Percentiles rank a stretch among this genome's conserved stretches.
Evolutionary conservation across 2,329 filamentous ascomycete species (phyloP).

Genomic region (Xylaria sp.): DNA sequence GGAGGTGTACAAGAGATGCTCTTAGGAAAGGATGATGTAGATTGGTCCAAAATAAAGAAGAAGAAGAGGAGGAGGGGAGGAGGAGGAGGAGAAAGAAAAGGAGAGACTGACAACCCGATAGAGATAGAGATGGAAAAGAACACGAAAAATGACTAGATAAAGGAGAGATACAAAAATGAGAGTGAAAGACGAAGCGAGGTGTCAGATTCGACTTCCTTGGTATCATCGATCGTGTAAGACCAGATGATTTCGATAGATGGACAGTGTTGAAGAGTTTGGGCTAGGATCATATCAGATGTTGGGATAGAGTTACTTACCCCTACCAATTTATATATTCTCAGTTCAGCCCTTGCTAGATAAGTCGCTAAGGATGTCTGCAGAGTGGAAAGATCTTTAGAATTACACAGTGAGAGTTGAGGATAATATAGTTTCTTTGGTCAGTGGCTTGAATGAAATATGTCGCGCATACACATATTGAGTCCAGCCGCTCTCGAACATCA

Average conservation of each 20-base stretch:
- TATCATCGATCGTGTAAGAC: neutral
- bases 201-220: neutral
- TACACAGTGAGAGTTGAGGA: neutral
- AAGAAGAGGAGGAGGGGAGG: too few species aligned
- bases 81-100: neutral
- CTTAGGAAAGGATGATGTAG: neutral
- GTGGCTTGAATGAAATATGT: neutral
- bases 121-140: neutral
- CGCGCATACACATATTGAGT: neutral
- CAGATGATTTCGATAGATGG: neutral
- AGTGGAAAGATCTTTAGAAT: neutral
- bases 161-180: neutral
- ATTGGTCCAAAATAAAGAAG: neutral
- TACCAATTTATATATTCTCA: neutral
- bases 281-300: neutral
- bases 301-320: neutral
- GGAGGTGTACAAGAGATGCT: slow-evolving; percentile 55
- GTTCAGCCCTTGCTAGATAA: neutral
- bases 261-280: neutral
- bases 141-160: neutral
- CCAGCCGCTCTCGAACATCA: slow-evolving; percentile 8
- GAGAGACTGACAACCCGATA: neutral
- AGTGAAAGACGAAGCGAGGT: neutral
- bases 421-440: neutral
- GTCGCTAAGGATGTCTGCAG: neutral